These are phyloP conservation scores for Boletus fagicola DNA, from an alignment of 768 basidiomycete species.

Conservation along the genomic window DNA sequence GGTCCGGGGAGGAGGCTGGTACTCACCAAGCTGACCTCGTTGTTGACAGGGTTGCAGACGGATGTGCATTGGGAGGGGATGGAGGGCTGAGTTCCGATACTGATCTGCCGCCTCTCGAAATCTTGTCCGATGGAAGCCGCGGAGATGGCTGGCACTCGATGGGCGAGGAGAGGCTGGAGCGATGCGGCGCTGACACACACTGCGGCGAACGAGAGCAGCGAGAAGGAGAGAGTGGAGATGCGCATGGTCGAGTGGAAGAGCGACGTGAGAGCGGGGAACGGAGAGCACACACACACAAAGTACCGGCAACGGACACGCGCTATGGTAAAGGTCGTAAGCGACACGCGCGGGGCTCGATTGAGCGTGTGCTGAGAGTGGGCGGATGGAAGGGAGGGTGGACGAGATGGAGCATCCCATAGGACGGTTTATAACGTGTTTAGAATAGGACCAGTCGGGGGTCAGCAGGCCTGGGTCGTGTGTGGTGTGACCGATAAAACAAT, in stretches of 20 bases:
- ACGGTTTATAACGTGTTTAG: background rate
- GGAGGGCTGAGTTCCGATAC: slow-evolving; percentile 4
- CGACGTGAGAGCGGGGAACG: slow-evolving; percentile 2
- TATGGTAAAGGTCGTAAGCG: background rate
- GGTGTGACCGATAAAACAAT: too few species aligned
- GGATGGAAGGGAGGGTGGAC: too few species aligned
- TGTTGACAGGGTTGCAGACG: slow-evolving; percentile 23
- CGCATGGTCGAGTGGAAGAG: slow-evolving; percentile 15
- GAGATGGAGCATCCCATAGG: background rate
- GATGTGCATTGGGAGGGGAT: slow-evolving; percentile 27
- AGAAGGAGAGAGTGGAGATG: background rate
- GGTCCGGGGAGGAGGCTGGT: background rate
- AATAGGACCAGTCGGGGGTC: background rate
- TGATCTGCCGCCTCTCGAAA: slow-evolving; percentile 19
- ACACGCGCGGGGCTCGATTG: background rate
- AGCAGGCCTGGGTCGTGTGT: background rate
- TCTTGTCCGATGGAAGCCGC: background rate
- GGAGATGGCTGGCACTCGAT: background rate
- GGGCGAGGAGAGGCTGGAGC: slow-evolving; percentile 1
- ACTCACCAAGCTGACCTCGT: slow-evolving; percentile 26
- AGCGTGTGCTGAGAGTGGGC: background rate
- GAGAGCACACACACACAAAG: background rate
- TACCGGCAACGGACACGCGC: background rate
- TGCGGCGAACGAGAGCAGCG: slow-evolving; percentile 4
- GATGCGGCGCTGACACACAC: slow-evolving; percentile 2